Base-by-base conservation (phyloP, 257 asterid genomes). In the Echium plantagineum region DNA sequence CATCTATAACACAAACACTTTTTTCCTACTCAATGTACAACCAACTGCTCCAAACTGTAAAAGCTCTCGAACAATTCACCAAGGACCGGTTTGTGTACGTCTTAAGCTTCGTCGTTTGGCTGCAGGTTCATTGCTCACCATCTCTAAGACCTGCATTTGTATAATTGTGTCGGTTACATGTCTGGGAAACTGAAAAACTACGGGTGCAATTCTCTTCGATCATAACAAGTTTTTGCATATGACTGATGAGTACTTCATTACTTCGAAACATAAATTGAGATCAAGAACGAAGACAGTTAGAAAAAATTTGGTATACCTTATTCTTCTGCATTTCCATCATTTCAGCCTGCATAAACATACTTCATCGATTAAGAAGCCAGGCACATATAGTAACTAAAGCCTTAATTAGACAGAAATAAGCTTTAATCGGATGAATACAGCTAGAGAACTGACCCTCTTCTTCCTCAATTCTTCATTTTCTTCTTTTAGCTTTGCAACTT, bases 401-500 rank as follows among this genome's bases (percentile, higher is more conserved):
- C 5, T 26, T 26, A 26, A 26, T 26, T 2, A 26, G 30, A 26
- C 5, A 26, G 30, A 26, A 26, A 26, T 2, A 26, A 26, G 32
- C 31, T 16, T 20, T 20, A 18, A n/a, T 8, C 48, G 13, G 21
- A 38, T 20, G 18, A 42, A 15, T 13, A 28, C 48, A 19, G 52
- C 0, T 19, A 1, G 1, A 7, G 8, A 47, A 28, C 17, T 17
- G 19, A 59, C 63, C 52, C 47, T 22, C n/a, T 59, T 59, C 52
- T 59, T 59, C 53, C 21, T 19, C 28, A 59, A 15, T 31, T 59
- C 63, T 59, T 59, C 3, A 24, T 59, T 59, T 59, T 59, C 24
- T 49, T 59, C 63, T 59, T 59, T 59, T 18, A 59, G 63, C 32
- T 59, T 59, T 59, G 63, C 63, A 6, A 59, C 52, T 21, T 59